These are phyloP conservation scores for Termitomyces sp. DNA, from an alignment of 768 basidiomycete species.

Conservation along the genomic window DNA sequence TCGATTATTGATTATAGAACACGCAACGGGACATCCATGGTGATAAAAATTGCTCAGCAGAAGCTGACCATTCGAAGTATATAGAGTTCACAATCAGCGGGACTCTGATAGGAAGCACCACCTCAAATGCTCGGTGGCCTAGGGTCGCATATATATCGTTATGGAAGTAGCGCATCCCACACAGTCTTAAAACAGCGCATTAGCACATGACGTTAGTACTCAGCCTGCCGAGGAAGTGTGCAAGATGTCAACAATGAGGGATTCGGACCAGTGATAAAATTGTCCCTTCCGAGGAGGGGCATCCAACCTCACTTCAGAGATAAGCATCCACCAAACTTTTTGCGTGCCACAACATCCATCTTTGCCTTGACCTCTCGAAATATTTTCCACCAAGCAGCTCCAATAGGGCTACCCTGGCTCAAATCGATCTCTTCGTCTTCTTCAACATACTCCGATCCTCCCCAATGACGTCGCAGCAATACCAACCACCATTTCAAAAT, in stretches of 20 bases:
- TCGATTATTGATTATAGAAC: too few species aligned
- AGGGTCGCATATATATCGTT: neutral
- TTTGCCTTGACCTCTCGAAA: slow-evolving; percentile 63
- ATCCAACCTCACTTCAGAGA: slow-evolving; percentile 41
- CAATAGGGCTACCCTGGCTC: slow-evolving; percentile 38
- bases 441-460: slow-evolving; percentile 42
- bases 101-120: neutral
- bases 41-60: too few species aligned
- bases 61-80: too few species aligned
- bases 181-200: too few species aligned
- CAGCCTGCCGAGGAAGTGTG: too few species aligned
- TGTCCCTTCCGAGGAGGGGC: neutral
- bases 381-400: slow-evolving; percentile 76
- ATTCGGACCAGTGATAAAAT: neutral
- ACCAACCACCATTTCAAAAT: slow-evolving; percentile 83
- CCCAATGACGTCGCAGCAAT: slow-evolving; percentile 61
- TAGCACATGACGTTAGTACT: neutral
- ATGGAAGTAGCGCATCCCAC: neutral
- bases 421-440: slow-evolving; percentile 23
- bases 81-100: too few species aligned
- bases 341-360: slow-evolving; percentile 60
- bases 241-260: neutral
- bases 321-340: slow-evolving; percentile 69
- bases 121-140: neutral
- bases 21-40: too few species aligned